Evolutionary conservation across 1,284 basidiomycete genomes (phyloP).

Genomic region (Naganishia cerealis): DNA sequence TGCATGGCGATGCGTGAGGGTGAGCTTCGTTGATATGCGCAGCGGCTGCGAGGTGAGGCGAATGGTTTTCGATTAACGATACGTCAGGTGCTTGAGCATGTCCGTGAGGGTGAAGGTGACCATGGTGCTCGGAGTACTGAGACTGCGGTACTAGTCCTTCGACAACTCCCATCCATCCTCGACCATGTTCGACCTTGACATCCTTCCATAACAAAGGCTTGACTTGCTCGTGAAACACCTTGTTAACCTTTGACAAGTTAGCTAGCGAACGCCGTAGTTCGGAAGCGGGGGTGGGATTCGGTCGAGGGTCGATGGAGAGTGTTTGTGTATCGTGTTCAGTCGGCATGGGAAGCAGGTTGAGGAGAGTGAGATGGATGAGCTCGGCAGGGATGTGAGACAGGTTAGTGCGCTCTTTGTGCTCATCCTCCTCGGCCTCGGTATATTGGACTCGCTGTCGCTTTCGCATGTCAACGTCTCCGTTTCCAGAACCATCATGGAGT

Average conservation of each 20-base stretch:
- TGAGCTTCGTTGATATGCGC: constrained; percentile 12
- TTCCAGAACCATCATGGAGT: constrained; percentile 11
- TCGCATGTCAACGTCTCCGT: constrained; percentile 24
- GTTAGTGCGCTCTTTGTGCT: constrained; percentile 9
- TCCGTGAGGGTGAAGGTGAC: constrained; percentile 17
- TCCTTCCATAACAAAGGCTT: constrained; percentile 53
- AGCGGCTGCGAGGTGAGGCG: constrained; percentile 3
- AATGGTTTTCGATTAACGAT: constrained; percentile 12
- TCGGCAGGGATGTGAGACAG: constrained; percentile 16
- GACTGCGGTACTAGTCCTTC: constrained; percentile 43
- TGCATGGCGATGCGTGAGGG: constrained; percentile 21
- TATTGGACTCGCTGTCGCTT: constrained; percentile 30
- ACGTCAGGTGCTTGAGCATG: constrained; percentile 24
- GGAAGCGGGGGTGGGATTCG: constrained; percentile 19
- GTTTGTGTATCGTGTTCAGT: constrained; percentile 21
- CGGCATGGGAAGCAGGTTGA: constrained; percentile 15
- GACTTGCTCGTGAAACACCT: constrained; percentile 42
- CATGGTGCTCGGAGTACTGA: constrained; percentile 24
- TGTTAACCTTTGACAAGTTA: constrained; percentile 26
- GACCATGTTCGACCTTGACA: constrained; percentile 48
- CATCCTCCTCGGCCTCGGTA: constrained; percentile 26
- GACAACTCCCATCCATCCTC: constrained; percentile 54
- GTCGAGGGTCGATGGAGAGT: constrained; percentile 30
- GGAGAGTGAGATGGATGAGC: constrained; percentile 25
- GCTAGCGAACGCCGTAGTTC: constrained; percentile 24